Evolutionary conservation across 208 protist genomes (phyloP).

Genomic region (Trypanosoma avium): DNA sequence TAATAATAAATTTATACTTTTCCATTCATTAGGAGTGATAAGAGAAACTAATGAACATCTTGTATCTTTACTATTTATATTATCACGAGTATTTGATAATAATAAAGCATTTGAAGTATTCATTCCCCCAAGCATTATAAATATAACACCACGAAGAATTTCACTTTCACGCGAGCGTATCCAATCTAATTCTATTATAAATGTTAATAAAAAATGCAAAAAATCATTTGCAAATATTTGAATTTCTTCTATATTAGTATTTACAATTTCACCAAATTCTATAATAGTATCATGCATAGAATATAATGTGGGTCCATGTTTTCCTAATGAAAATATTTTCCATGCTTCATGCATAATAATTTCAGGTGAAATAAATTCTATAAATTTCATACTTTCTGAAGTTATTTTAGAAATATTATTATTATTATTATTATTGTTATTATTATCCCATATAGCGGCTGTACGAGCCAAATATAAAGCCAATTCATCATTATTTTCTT

Average conservation of each 20-base stretch:
- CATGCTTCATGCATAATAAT: slow-evolving; percentile 18
- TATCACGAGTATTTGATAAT: not conserved
- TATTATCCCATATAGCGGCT: not conserved
- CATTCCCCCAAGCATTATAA: slow-evolving; percentile 20
- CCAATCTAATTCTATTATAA: slow-evolving; percentile 28
- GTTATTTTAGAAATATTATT: not conserved
- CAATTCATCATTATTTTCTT: not conserved
- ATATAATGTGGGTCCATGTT: too few species aligned
- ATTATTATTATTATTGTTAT: not conserved
- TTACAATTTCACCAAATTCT: not conserved
- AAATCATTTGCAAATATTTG: slow-evolving; percentile 8
- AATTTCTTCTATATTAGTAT: not conserved
- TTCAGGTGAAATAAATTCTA: not conserved
- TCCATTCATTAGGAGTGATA: not conserved
- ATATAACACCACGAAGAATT: slow-evolving; percentile 11
- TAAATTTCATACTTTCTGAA: too few species aligned
- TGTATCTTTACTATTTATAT: not conserved
- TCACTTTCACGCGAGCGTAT: slow-evolving; percentile 1
- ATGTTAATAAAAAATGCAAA: slow-evolving; percentile 15
- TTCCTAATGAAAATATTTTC: too few species aligned
- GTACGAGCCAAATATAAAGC: slow-evolving; percentile 20
- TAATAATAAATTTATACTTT: slow-evolving; percentile 17
- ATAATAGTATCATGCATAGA: not conserved
- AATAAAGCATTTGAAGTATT: not conserved
- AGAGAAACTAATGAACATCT: not conserved